Evolutionary conservation across 208 protist genomes (phyloP), one percentile per base, ranked within the genome.

Genomic region (Leishmania major): DNA sequence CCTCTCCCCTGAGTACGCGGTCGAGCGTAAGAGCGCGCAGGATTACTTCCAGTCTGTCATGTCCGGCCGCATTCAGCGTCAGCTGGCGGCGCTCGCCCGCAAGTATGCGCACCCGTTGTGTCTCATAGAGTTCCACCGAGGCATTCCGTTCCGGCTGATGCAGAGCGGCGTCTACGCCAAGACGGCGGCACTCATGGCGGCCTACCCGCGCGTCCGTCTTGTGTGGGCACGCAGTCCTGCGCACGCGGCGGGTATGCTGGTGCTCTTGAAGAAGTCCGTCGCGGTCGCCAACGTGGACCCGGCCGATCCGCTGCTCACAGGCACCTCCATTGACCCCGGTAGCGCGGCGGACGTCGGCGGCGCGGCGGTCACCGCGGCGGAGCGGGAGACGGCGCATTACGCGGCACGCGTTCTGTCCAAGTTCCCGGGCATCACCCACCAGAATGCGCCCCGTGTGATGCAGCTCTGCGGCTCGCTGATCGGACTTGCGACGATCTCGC

Each of bases 1-100:
- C 10, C 85, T 97, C 40, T 96, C 93, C 6, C 78, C 84, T n/a
- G 72, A 78, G 43, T 95, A 93, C 86, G 94, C 88, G 40, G 79
- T 97, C 69, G 94, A 97, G 90, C 90, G 94, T 28, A 97, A 97
- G 77, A 93, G 91, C 75, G 88, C 96, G 59, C 81, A 59, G 60
- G 94, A 97, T 83, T 96, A 92, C 85, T 73, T 89, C 69, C 89
- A 92, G 73, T 97, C 94, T 6, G 77, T 97, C 40, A 80, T 92
- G 73, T 92, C 88, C 3, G 90, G 92, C 35, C 93, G 94, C 67
- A 91, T 97, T 73, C 78, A 88, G 67, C 86, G 91, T 7, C 94
- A 97, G 76, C 89, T 97, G 28, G 84, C 90, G 13, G 84, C 90
- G 40, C 88, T 97, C 11, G 90, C 89, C 2, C 84, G 92, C 28